phyloP scores from a whole-genome alignment of 352 stramenopile genomes.

The Globisporangium barbulae region DNA sequence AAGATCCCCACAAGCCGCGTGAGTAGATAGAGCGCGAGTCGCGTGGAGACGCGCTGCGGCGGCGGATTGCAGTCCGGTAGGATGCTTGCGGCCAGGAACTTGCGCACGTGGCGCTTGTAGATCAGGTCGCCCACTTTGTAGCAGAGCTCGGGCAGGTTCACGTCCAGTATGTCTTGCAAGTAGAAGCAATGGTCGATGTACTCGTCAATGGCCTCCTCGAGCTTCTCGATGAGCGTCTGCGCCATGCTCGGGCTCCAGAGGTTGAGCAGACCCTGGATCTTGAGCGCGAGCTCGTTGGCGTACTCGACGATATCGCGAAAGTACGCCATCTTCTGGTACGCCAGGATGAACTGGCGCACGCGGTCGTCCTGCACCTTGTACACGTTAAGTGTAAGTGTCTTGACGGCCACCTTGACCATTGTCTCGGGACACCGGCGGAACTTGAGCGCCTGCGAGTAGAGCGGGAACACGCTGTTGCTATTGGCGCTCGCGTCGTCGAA shows the following conservation, averaged over 20 bases:
- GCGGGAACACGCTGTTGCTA: conserved; percentile 40
- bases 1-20: conserved; percentile 70
- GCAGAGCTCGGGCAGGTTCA: conserved; percentile 79
- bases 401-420: conserved; percentile 85
- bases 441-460: conserved; percentile 68
- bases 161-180: conserved; percentile 79
- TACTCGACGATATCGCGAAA: conserved; percentile 80
- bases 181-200: conserved; percentile 88
- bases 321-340: conserved; percentile 73
- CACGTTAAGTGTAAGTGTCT: conserved; percentile 86
- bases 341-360: conserved; percentile 71
- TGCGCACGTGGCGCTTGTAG: conserved; percentile 66
- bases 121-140: conserved; percentile 77
- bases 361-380: conserved; percentile 73
- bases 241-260: conserved; percentile 32
- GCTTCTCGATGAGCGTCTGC: conserved; percentile 50
- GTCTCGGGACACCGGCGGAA: conserved; percentile 75
- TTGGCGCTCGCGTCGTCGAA: conserved; percentile 43
- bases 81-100: conserved; percentile 65
- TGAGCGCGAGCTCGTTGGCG: conserved; percentile 68
- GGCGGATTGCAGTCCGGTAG: conserved; percentile 73
- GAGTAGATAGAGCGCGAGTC: conserved; percentile 74
- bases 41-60: conserved; percentile 69
- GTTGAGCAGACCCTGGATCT: conserved; percentile 75
- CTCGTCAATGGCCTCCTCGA: conserved; percentile 75